Base-by-base conservation (phyloP, 75 land plant species). In the Cunninghamia lanceolata region DNA sequence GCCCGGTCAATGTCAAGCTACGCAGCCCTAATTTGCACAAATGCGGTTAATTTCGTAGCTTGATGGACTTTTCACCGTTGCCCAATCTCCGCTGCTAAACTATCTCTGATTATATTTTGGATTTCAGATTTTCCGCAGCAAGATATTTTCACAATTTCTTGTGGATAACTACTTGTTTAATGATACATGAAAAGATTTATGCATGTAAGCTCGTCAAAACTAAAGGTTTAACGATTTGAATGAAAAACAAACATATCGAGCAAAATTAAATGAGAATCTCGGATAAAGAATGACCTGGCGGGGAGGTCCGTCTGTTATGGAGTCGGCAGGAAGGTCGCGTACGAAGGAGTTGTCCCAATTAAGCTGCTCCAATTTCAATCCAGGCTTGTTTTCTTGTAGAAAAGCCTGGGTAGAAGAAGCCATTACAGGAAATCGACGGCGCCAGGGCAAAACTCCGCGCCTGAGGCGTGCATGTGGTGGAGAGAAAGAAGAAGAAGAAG, bases 331-430 rank as follows among this genome's bases (percentile, higher is more conserved):
- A 79, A 98, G 87, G 53, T 96, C 99, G 78, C 95, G 88, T 10
- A 95, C 95, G 84, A 98, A 98, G 8, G 99, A 96, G 85, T 98
- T 93, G 47, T 98, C 99, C 99, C 99, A 98, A 45, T 91, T 94
- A 43, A 98, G 85, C 80, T 95, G 99, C 84, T 98, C 99, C 38
- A 98, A 91, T 86, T 74, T 92, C 83, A 63, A 25, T 25, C n/a
- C 6, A 63, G n/a, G 5, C 8, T 63, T 63, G 7, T 25, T 25
- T 63, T 63, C 68, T 25, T 63, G 68, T 63, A 56, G 6, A 63
- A 21, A 63, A 25, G 28, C 25, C 68, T 63, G 28, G n/a, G 68
- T 21, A 25, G 68, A 25, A 63, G 68, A 25, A 63, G 68, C 68
- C 68, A 63, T 63, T 7, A 63, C 68, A 63, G 68, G 7, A 25